phyloP scores from a whole-genome alignment of 257 asterid genomes.

The Solanum okadae region DNA sequence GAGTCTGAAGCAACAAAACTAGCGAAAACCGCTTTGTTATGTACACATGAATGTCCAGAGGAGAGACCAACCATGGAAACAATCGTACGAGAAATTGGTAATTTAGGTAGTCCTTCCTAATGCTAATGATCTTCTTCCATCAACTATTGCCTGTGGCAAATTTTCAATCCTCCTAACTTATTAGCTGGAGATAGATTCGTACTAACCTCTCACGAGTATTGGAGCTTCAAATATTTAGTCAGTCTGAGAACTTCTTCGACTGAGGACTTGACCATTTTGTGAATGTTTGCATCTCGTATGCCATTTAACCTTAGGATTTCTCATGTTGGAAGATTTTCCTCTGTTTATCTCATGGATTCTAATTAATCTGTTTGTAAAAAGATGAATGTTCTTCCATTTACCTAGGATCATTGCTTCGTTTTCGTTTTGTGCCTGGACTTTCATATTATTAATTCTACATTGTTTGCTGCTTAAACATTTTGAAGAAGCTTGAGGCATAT shows the following conservation, averaged over 20 bases:
- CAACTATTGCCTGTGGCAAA: background rate
- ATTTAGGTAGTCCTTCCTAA: constrained; percentile 1
- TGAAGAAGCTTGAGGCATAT: background rate
- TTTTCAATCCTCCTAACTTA: background rate
- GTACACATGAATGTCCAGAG: constrained; percentile 61
- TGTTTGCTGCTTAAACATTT: background rate
- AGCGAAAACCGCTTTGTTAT: constrained; percentile 43
- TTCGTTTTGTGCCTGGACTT: background rate
- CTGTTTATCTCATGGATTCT: background rate
- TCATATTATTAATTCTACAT: background rate
- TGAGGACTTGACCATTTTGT: constrained; percentile 8
- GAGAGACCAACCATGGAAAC: constrained; percentile 66
- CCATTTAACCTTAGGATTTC: background rate
- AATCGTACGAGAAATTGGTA: constrained; percentile 30
- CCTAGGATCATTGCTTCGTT: background rate
- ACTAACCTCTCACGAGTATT: constrained; percentile 22
- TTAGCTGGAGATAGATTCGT: constrained; percentile 16
- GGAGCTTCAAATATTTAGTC: background rate
- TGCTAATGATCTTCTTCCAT: background rate
- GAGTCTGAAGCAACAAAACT: constrained; percentile 49
- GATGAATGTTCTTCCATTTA: background rate
- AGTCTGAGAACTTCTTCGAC: background rate
- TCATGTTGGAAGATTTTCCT: constrained; percentile 1
- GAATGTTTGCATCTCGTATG: constrained; percentile 11
- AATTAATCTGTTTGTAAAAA: background rate